These are phyloP conservation scores for Phytopythium kandeliae DNA, from an alignment of 352 stramenopile species.

Conservation along the genomic window DNA sequence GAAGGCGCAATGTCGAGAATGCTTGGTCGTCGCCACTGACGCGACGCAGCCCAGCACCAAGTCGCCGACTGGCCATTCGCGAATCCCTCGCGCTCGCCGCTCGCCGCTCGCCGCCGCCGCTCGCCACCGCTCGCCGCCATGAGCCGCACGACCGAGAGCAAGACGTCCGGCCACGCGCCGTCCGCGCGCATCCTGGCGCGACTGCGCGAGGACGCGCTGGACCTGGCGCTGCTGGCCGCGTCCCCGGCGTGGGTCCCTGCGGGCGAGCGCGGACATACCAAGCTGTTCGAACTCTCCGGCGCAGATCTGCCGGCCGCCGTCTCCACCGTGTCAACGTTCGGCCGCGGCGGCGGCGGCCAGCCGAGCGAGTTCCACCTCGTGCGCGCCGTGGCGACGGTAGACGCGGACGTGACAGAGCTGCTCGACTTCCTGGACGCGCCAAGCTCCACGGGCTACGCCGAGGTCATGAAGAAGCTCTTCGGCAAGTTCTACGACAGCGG, in stretches of 20 bases:
- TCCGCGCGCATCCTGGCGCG: constrained; percentile 43
- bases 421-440: constrained; percentile 40
- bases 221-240: constrained; percentile 45
- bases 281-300: constrained; percentile 59
- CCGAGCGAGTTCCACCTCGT: constrained; percentile 66
- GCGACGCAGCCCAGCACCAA: too few species aligned
- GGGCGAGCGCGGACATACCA: constrained; percentile 41
- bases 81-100: neutral
- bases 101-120: too few species aligned
- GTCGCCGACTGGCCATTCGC: constrained; percentile 5
- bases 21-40: too few species aligned
- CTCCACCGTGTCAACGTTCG: constrained; percentile 40
- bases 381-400: constrained; percentile 48
- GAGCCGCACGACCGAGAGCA: constrained; percentile 41
- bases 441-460: constrained; percentile 35
- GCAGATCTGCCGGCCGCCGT: constrained; percentile 34
- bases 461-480: constrained; percentile 60
- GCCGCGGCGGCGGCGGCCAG: constrained; percentile 28
- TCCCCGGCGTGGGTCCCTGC: constrained; percentile 39
- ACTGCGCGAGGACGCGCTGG: constrained; percentile 34
- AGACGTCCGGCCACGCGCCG: constrained; percentile 41
- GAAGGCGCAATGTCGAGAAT: too few species aligned
- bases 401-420: constrained; percentile 35
- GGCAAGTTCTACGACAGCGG: constrained; percentile 40
- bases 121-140: constrained; percentile 14